Evolutionary conservation across 306 rosid species (phyloP), one percentile per base, ranked within the genome.

Genomic region (Quercus engelmannii): DNA sequence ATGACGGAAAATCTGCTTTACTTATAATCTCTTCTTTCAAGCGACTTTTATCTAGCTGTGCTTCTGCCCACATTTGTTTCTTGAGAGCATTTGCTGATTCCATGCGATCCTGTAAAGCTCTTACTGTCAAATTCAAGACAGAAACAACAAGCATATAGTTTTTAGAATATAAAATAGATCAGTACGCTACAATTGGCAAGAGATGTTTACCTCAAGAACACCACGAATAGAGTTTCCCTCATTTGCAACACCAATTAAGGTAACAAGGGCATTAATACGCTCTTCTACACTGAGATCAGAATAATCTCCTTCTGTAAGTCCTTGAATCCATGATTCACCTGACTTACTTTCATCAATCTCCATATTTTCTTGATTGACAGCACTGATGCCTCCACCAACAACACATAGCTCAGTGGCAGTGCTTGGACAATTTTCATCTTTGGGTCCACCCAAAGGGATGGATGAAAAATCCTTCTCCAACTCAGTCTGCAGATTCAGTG

Each of bases 41-140:
- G 71, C 99, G 96, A 83, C 90, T 78, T 91, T 96, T 96, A 74
- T 96, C 98, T 80, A 93, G 88, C 89, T 91, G 99, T 30, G 99
- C 98, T 75, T 96, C 99, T 20, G 97, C 94, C 98, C 93, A 96
- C 99, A 96, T 93, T 88, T 96, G 99, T 91, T 96, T 96, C 92
- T 96, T 93, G 80, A 96, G 87, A 74, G 97, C 90, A 89, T 91
- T 96, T 76, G 99, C 97, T 74, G 96, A 93, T 87, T 96, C 99
- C 92, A 96, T 76, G 23, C 99, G 99, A 82, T 93, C 98, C 99
- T 96, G 89, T 79, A 76, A 77, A 83, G 73, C 55, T 49, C 26
- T 18, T 71, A 23, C 78, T 17, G 78, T 90, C 86, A 88, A 78
- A 83, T 76, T 64, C 61, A 70, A 56, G 83, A 80, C 64, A 80